A percentile compares a stretch with the other conserved stretches of the same genome.
Conservation (phyloP, 2,329 filamentous ascomycete species). For the Aspergillus oerlinghausenensis region DNA sequence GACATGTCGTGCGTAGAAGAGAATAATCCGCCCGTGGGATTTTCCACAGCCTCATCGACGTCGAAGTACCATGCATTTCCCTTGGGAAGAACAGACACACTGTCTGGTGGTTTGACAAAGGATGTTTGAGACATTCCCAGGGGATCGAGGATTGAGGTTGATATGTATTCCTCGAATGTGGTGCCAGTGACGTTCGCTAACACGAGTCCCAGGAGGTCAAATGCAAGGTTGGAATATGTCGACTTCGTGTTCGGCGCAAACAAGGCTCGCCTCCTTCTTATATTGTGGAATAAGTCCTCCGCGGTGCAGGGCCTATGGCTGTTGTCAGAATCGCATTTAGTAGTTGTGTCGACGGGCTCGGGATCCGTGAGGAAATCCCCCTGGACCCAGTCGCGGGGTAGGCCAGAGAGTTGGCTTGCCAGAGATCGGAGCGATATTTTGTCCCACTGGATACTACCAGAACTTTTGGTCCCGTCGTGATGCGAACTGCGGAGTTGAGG, state of each 20-base stretch:
- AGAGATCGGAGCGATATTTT: conserved; percentile 23
- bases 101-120: not conserved
- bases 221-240: conserved; percentile 27
- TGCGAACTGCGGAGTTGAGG: conserved; percentile 3
- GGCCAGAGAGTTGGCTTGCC: conserved; percentile 22
- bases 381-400: conserved; percentile 21
- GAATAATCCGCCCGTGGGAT: conserved; percentile 39
- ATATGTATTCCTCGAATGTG: conserved; percentile 21
- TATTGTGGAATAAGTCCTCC: conserved; percentile 7
- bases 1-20: conserved; percentile 38
- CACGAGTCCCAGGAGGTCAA: conserved; percentile 23
- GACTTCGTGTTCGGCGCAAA: conserved; percentile 22
- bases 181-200: conserved; percentile 22
- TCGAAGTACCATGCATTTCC: conserved; percentile 23
- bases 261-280: conserved; percentile 9
- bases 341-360: too few species aligned
- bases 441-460: conserved; percentile 17
- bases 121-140: conserved; percentile 11
- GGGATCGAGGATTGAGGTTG: conserved; percentile 13
- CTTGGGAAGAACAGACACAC: conserved; percentile 8
- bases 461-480: not conserved
- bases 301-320: not conserved
- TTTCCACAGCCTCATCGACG: not conserved
- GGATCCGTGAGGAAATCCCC: not conserved
- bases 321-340: not conserved